Conservation (phyloP, 163 green algal species). For the Chlamydomonas reinhardtii region DNA sequence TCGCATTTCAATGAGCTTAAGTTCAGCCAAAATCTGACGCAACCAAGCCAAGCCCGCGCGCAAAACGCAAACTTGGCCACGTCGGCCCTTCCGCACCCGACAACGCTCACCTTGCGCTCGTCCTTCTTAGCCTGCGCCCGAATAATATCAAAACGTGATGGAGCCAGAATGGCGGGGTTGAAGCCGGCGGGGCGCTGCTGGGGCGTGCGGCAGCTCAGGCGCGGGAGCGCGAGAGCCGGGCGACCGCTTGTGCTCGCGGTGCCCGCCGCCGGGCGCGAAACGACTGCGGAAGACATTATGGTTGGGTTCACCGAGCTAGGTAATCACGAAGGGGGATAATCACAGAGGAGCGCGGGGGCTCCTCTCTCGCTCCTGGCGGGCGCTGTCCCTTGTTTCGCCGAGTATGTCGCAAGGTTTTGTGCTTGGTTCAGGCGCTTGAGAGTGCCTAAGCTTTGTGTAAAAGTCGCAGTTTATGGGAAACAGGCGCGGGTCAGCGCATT, state of each 20-base stretch:
- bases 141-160: neutral
- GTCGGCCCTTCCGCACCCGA: neutral
- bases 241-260: neutral
- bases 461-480: too few species aligned
- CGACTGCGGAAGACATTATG: constrained; percentile 27
- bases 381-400: neutral
- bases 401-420: neutral
- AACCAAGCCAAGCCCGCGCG: too few species aligned
- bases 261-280: neutral
- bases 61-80: neutral
- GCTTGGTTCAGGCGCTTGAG: too few species aligned
- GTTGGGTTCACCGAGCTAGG: constrained; percentile 4
- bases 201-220: neutral
- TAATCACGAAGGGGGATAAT: constrained; percentile 35
- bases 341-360: too few species aligned
- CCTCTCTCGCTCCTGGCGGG: too few species aligned
- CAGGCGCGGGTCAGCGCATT: too few species aligned
- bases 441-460: too few species aligned
- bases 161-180: neutral
- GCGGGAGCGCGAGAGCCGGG: neutral
- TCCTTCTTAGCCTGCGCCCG: neutral
- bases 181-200: neutral
- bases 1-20: neutral
- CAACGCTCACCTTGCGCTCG: constrained; percentile 20
- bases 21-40: neutral